phyloP scores from a whole-genome alignment of 441 rosid genomes.

The Corymbia citriodora region DNA sequence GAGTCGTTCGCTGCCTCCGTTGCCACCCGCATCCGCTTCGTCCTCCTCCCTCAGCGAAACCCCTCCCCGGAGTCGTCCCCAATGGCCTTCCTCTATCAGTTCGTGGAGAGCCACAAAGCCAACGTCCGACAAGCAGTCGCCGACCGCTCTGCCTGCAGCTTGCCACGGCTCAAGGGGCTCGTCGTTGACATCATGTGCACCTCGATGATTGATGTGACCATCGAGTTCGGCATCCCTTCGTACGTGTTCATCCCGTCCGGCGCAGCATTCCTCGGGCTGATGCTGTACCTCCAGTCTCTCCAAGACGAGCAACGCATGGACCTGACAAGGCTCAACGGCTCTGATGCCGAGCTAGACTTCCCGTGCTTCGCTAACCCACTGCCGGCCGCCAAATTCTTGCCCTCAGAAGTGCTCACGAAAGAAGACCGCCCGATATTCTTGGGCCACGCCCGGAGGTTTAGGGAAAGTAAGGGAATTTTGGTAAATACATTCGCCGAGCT shows the following conservation, averaged over 20 bases:
- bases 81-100: fast-evolving
- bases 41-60: neutral
- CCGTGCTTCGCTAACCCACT: no score
- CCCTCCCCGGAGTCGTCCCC: neutral
- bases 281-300: no score
- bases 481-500: neutral
- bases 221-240: no score
- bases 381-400: neutral
- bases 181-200: no score
- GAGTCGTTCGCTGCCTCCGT: fast-evolving
- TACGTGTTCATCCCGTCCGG: no score
- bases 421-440: neutral
- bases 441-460: neutral
- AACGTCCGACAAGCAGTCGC: neutral
- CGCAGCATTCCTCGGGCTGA: no score
- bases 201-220: no score
- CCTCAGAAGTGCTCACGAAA: neutral
- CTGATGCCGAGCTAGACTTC: no score
- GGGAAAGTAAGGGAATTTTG: neutral
- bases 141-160: no score
- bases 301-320: no score
- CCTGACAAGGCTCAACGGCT: no score
- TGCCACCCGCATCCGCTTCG: fast-evolving
- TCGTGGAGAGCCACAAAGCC: neutral
- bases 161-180: no score